Evolutionary conservation across 208 protist genomes (phyloP), one percentile per base, ranked within the genome.

Genomic region (Leishmania martiniquensis): DNA sequence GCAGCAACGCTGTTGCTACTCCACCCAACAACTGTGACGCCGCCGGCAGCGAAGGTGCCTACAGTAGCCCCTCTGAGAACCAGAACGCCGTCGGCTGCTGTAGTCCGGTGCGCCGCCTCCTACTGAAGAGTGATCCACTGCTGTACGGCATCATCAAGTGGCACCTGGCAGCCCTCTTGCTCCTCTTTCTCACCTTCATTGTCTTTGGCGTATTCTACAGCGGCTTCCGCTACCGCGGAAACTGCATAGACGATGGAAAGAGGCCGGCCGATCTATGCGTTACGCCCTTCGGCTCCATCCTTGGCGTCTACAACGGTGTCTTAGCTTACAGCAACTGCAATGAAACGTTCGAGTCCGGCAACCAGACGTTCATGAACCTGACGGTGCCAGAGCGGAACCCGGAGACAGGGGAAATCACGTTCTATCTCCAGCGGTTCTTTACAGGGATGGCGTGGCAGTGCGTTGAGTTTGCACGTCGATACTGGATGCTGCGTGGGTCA

Each of bases 391-490:
- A 15, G 29, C 13, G 12, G n/a, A 45, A 59, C 20, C 54, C 5
- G 0, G 2, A 68, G 67, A 66, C 39, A 12, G 54, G 60, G 39
- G 9, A 15, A 15, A 1, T 63, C 6, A 51, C 44, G 20, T 42
- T 17, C 39, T 15, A 15, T 17, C 70, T 39, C 12, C 47, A 45
- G 32, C 5, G 52, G 45, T 72, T 74, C 32, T 77, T 63, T 34
- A 89, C 54, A 12, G 93, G 93, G 7, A 74, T 97, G 81, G 78
- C 79, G 75, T 97, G 93, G 93, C 91, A 97, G 84, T 97, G 93
- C 68, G 91, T 97, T 32, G 91, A 97, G 86, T 97, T 93, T 82
- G 91, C 93, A 39, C 80, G 93, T 51, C 89, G 93, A 62, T 97
- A 95, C 83, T 95, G 91, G 91, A 93, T 95, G 89, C 80, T 92